Percentiles rank a stretch among this genome's conserved stretches.
phyloP scores from a whole-genome alignment of 495 filamentous ascomycete species.

The Polyplosphaeria fusca region DNA sequence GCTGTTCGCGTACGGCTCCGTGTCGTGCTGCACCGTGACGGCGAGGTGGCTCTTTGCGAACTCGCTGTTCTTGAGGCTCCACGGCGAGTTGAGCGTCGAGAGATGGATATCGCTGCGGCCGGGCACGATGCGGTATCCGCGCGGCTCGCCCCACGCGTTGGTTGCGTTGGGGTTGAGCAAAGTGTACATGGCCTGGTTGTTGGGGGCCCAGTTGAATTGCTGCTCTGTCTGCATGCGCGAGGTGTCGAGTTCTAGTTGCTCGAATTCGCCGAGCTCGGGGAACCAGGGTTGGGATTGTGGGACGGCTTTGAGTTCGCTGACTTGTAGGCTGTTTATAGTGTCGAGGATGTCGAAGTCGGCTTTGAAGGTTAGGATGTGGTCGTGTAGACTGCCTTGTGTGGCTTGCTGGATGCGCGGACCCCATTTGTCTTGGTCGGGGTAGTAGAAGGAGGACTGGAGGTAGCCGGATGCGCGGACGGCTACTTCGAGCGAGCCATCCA shows the following conservation, averaged over 20 bases:
- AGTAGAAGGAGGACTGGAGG: constrained; percentile 21
- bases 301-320: constrained; percentile 17
- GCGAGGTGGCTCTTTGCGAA: constrained; percentile 21
- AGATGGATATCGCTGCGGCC: constrained; percentile 25
- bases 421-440: constrained; percentile 23
- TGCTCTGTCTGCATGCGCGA: constrained; percentile 10
- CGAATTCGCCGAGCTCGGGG: constrained; percentile 12
- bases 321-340: constrained; percentile 12
- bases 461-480: constrained; percentile 28
- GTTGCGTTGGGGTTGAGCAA: constrained; percentile 22
- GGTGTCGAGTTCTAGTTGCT: constrained; percentile 16
- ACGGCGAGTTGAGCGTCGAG: constrained; percentile 16
- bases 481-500: constrained; percentile 26
- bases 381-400: constrained; percentile 19
- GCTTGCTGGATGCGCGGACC: constrained; percentile 21
- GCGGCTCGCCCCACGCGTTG: constrained; percentile 26
- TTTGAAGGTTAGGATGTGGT: constrained; percentile 30
- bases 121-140: constrained; percentile 30
- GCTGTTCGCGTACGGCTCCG: constrained; percentile 11
- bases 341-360: constrained; percentile 30
- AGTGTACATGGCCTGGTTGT: constrained; percentile 28
- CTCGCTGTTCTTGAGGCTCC: constrained; percentile 3
- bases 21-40: constrained; percentile 21
- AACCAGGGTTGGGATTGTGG: constrained; percentile 22
- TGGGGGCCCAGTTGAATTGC: constrained; percentile 30